Evolutionary conservation across 225 moss, liverwort and hornwort species (phyloP).

Genomic region (Pleurozium schreberi): DNA sequence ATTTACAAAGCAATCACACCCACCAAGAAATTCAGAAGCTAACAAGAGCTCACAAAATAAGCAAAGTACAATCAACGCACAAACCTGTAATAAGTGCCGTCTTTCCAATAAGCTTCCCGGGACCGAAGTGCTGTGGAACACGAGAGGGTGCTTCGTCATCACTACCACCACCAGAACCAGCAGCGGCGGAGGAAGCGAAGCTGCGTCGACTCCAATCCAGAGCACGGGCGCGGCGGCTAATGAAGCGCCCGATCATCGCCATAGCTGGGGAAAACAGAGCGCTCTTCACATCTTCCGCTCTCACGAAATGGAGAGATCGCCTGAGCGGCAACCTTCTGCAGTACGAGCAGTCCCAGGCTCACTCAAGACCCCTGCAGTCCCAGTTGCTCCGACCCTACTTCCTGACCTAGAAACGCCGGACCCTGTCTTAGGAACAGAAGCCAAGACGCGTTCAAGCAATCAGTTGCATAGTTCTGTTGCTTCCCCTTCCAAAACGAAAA

Average conservation of each 20-base stretch:
- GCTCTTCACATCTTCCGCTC: constrained; percentile 18
- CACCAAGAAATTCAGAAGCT: not conserved
- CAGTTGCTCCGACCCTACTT: not conserved
- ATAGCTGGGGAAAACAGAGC: not conserved
- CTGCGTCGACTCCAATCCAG: constrained; percentile 25
- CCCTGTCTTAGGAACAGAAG: not conserved
- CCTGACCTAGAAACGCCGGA: not conserved
- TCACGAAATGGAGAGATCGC: constrained; percentile 1
- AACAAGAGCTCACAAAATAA: not conserved
- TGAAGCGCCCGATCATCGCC: constrained; percentile 21
- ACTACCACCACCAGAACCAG: not conserved
- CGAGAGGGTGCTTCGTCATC: not conserved
- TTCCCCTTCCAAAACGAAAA: not conserved
- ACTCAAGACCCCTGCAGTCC: not conserved
- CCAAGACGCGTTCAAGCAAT: constrained; percentile 6
- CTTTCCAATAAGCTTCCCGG: constrained; percentile 43
- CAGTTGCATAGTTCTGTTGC: not conserved
- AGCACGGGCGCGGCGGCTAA: not conserved
- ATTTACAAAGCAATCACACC: not conserved
- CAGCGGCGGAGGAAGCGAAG: not conserved
- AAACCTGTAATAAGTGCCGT: constrained; percentile 49
- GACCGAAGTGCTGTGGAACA: constrained; percentile 27
- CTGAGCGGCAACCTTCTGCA: not conserved
- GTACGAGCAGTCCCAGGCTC: not conserved
- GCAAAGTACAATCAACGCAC: not conserved